phyloP scores from a whole-genome alignment of 768 basidiomycete species.

The Tubosaeta sp. region DNA sequence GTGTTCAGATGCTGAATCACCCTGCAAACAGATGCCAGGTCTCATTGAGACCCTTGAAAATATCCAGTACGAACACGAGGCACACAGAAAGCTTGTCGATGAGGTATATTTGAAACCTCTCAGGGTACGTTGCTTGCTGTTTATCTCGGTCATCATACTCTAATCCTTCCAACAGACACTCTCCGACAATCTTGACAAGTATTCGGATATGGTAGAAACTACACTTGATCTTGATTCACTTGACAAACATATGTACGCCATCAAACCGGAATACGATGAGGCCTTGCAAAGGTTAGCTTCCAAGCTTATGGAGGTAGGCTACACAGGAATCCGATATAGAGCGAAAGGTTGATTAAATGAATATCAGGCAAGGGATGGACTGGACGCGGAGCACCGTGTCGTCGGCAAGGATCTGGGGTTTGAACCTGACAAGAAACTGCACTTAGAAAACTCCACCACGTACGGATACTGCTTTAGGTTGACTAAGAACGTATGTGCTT shows the following conservation, averaged over 20 bases:
- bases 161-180: conserved; percentile 46
- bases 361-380: conserved; percentile 59
- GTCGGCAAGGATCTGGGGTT: conserved; percentile 69
- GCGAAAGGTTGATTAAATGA: not conserved
- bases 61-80: conserved; percentile 41
- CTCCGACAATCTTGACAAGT: conserved; percentile 62
- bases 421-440: conserved; percentile 92
- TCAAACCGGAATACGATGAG: conserved; percentile 88
- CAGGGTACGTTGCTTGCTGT: conserved; percentile 39
- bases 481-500: conserved; percentile 73
- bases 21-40: conserved; percentile 58
- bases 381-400: conserved; percentile 76
- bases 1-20: not conserved
- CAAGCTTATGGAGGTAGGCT: conserved; percentile 53
- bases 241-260: conserved; percentile 81
- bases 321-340: not conserved
- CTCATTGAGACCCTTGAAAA: conserved; percentile 62
- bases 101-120: conserved; percentile 63
- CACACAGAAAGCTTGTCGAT: conserved; percentile 53
- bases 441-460: conserved; percentile 84
- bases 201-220: conserved; percentile 91
- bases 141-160: not conserved
- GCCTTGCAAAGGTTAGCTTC: conserved; percentile 64
- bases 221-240: conserved; percentile 90
- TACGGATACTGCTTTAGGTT: conserved; percentile 93